Conservation (phyloP, 495 filamentous ascomycete species). For the Aspergillus saccharolyticus region DNA sequence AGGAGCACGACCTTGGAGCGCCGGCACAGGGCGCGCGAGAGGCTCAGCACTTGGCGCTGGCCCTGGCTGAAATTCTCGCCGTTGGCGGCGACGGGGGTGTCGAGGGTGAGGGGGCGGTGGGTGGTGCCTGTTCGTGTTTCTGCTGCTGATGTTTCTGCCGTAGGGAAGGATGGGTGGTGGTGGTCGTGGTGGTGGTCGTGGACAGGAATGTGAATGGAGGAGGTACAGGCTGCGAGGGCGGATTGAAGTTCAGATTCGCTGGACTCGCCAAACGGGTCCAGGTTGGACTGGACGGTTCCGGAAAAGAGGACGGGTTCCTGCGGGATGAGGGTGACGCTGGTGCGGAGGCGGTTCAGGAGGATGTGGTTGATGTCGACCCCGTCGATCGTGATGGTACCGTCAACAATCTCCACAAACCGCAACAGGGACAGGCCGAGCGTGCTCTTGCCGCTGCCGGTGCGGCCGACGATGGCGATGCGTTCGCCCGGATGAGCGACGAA, state of each 20-base stretch:
- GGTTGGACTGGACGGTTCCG: slow-evolving; percentile 50
- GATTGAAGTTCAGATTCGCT: slow-evolving; percentile 42
- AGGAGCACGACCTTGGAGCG: slow-evolving; percentile 54
- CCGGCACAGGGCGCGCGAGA: slow-evolving; percentile 54
- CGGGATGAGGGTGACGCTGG: slow-evolving; percentile 55
- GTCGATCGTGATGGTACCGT: slow-evolving; percentile 50
- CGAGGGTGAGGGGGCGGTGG: slow-evolving; percentile 18
- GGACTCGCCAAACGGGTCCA: slow-evolving; percentile 46
- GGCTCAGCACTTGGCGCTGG: slow-evolving; percentile 55
- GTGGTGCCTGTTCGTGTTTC: no score
- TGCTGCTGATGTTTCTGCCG: not conserved
- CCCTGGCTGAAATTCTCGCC: slow-evolving; percentile 59
- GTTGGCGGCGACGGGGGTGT: slow-evolving; percentile 48
- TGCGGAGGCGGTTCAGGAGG: slow-evolving; percentile 49
- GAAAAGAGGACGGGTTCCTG: slow-evolving; percentile 60
- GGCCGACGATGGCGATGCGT: slow-evolving; percentile 55
- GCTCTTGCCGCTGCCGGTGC: slow-evolving; percentile 60
- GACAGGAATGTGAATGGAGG: slow-evolving; percentile 30
- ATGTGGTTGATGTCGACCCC: slow-evolving; percentile 45
- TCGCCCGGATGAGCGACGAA: slow-evolving; percentile 49
- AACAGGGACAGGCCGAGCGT: slow-evolving; percentile 55
- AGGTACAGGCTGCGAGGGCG: slow-evolving; percentile 42
- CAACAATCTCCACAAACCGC: slow-evolving; percentile 42
- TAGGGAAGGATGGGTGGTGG: not conserved
- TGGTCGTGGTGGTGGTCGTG: slow-evolving; percentile 20